Percentiles rank a stretch among this genome's conserved stretches.
phyloP scores from a whole-genome alignment of 2,329 filamentous ascomycete species.

The Catunica adiposa region DNA sequence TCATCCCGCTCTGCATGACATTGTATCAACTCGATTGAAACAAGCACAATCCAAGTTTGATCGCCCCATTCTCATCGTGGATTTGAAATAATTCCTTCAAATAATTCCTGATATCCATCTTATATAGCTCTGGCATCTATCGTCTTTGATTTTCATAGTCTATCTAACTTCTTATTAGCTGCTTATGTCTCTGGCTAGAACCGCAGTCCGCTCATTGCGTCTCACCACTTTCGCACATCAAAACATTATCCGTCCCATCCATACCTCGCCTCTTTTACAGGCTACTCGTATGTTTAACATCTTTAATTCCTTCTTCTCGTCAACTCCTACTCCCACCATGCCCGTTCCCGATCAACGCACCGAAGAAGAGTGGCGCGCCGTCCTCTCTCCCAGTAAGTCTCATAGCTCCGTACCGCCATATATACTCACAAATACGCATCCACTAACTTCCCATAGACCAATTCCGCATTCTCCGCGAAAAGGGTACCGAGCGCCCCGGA shows the following conservation, averaged over 20 bases:
- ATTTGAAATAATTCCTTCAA: not conserved
- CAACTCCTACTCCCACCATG: constrained; percentile 35
- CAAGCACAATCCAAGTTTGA: not conserved
- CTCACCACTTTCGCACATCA: not conserved
- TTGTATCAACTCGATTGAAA: not conserved
- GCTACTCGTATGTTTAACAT: constrained; percentile 43
- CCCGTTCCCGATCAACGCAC: constrained; percentile 66
- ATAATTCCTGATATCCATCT: not conserved
- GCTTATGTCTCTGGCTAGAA: not conserved
- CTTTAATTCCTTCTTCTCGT: constrained; percentile 51
- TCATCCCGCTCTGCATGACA: not conserved
- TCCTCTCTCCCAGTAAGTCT: constrained; percentile 44
- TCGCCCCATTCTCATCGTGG: not conserved
- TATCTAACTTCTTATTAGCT: not conserved
- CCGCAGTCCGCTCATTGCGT: not conserved
- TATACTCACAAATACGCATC: not conserved
- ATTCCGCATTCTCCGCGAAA: constrained; percentile 81
- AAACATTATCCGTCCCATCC: not conserved
- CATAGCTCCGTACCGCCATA: not conserved
- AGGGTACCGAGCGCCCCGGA: constrained; percentile 73
- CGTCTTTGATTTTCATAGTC: not conserved
- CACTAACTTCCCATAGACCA: constrained; percentile 48
- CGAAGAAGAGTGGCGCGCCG: constrained; percentile 75
- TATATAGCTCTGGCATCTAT: not conserved
- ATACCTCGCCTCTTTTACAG: not conserved